Percentiles rank a stretch among this genome's conserved stretches.
These are phyloP conservation scores for Phaeolepiota aurea DNA, from an alignment of 768 basidiomycete species.

Conservation along the genomic window DNA sequence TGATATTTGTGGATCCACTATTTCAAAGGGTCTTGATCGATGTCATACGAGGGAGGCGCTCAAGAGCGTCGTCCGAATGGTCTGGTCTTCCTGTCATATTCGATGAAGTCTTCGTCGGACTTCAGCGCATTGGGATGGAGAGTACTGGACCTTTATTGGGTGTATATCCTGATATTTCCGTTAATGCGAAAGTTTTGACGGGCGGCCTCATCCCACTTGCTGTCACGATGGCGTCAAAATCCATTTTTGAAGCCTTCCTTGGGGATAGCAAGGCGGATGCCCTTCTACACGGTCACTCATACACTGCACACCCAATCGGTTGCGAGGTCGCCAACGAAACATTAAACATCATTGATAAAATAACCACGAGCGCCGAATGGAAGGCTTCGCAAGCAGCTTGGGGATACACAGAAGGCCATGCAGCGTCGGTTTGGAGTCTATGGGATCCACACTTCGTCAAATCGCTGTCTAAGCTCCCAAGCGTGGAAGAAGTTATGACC, in stretches of 20 bases:
- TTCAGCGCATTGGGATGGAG: conserved; percentile 78
- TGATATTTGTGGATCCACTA: conserved; percentile 95
- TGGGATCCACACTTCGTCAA: conserved; percentile 75
- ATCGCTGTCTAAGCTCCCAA: conserved; percentile 43
- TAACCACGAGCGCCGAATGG: conserved; percentile 49
- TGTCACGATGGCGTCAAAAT: conserved; percentile 73
- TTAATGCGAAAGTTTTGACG: conserved; percentile 89
- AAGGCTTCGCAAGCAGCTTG: conserved; percentile 50
- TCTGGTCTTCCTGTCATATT: conserved; percentile 83
- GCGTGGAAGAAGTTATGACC: conserved; percentile 75
- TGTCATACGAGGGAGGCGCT: conserved; percentile 48
- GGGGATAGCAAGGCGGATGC: conserved; percentile 75
- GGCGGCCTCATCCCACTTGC: conserved; percentile 87
- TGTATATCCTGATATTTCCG: conserved; percentile 77
- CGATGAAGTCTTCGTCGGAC: conserved; percentile 92
- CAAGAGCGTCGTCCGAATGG: conserved; percentile 32
- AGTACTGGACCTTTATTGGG: conserved; percentile 62
- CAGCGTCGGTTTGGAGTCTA: conserved; percentile 65
- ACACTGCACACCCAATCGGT: conserved; percentile 90
- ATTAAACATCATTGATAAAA: conserved; percentile 52
- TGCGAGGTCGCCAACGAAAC: conserved; percentile 87
- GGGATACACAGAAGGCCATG: conserved; percentile 21
- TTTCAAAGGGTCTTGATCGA: conserved; percentile 89
- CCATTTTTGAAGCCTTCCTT: conserved; percentile 75
- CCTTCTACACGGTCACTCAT: conserved; percentile 90